Conservation (phyloP, 495 filamentous ascomycete species). For the Talaromyces trachyspermus region DNA sequence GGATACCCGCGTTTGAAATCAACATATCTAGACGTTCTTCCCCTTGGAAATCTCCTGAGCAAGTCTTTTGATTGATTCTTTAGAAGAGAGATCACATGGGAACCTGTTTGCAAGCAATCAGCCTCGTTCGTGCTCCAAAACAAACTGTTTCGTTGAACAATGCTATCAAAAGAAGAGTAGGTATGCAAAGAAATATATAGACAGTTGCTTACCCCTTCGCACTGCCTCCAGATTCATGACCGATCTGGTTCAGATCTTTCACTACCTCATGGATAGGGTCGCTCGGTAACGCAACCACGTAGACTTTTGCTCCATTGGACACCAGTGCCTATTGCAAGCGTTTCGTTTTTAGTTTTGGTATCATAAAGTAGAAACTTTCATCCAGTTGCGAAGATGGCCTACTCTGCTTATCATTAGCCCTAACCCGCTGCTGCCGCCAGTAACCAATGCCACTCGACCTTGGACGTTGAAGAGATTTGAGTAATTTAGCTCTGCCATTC, state of each 20-base stretch:
- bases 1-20: constrained; percentile 39
- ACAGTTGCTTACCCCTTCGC: constrained; percentile 23
- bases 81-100: constrained; percentile 31
- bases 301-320: constrained; percentile 36
- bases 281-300: constrained; percentile 26
- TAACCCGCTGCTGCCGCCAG: constrained; percentile 37
- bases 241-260: constrained; percentile 24
- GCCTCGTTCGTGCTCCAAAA: background rate
- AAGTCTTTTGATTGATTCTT: constrained; percentile 25
- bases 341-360: background rate
- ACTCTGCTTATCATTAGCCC: constrained; percentile 38
- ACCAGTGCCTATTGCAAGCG: constrained; percentile 25
- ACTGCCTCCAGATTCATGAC: constrained; percentile 20
- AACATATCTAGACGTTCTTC: constrained; percentile 33
- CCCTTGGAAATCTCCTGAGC: constrained; percentile 14
- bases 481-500: constrained; percentile 9
- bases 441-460: constrained; percentile 34
- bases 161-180: too few species aligned
- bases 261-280: constrained; percentile 29
- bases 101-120: constrained; percentile 14
- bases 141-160: too few species aligned
- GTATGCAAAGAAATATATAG: too few species aligned
- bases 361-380: constrained; percentile 7
- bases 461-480: constrained; percentile 19
- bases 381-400: too few species aligned